Evolutionary conservation across 202 grass and related monocot genomes (phyloP).

Genomic region (Tripidium arundinaceum): DNA sequence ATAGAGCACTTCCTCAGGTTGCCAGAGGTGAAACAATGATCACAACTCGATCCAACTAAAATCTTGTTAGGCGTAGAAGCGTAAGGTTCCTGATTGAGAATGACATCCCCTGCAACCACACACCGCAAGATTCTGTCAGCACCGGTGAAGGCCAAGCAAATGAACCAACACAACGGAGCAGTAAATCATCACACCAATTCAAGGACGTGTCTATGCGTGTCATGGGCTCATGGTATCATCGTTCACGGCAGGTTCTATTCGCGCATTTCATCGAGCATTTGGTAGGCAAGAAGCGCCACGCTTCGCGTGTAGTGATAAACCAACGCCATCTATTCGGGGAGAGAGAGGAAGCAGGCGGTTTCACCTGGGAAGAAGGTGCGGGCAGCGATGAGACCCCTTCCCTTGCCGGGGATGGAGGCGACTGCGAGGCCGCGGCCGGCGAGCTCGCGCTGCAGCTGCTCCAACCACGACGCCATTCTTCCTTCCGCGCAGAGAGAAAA

Average conservation of each 20-base stretch:
- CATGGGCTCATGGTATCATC: not conserved
- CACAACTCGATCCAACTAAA: constrained; percentile 47
- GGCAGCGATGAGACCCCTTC: constrained; percentile 50
- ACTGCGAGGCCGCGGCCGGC: constrained; percentile 47
- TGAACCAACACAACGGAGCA: not conserved
- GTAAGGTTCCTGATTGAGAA: constrained; percentile 73
- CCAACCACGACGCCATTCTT: constrained; percentile 47
- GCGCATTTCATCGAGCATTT: constrained; percentile 53
- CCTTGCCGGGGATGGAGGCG: constrained; percentile 54
- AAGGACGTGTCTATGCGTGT: not conserved
- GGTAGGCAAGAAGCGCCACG: not conserved
- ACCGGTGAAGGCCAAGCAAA: not conserved
- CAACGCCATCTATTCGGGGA: not conserved
- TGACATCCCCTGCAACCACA: constrained; percentile 58
- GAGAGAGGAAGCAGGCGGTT: not conserved
- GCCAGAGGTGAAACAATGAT: constrained; percentile 55
- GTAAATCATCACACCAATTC: not conserved
- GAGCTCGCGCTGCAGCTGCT: constrained; percentile 60
- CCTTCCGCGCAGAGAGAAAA: not conserved
- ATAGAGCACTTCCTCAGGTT: constrained; percentile 73
- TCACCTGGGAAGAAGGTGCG: constrained; percentile 63
- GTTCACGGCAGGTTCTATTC: not conserved
- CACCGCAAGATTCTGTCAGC: not conserved
- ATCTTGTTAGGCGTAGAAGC: constrained; percentile 53
- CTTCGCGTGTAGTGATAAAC: not conserved